Evolutionary conservation across 108 stramenopile genomes (phyloP).

Genomic region (Pseudonitzschia multiseries): DNA sequence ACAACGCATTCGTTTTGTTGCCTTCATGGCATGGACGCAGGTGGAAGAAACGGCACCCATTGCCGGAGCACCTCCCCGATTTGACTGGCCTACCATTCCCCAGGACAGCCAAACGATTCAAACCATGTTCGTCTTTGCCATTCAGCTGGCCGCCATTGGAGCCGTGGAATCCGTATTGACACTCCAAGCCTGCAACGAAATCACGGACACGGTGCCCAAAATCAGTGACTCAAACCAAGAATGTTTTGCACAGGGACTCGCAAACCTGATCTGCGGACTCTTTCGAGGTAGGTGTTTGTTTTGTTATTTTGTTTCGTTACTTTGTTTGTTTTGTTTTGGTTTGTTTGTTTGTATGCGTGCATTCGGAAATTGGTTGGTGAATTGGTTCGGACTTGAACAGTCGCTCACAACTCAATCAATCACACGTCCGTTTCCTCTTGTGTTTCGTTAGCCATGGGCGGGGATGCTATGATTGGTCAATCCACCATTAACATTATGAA

Average conservation of each 20-base stretch:
- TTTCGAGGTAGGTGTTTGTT: constrained; percentile 21
- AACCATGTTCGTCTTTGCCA: constrained; percentile 39
- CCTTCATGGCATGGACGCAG: too few species aligned
- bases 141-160: constrained; percentile 51
- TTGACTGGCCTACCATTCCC: constrained; percentile 46
- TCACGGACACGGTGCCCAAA: constrained; percentile 52
- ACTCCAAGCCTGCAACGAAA: constrained; percentile 56
- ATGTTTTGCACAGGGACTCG: constrained; percentile 57
- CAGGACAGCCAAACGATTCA: constrained; percentile 32
- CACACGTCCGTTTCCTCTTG: background rate
- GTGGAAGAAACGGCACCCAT: constrained; percentile 49
- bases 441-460: constrained; percentile 45
- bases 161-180: constrained; percentile 58
- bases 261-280: constrained; percentile 46
- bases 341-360: background rate
- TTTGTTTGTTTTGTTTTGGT: too few species aligned
- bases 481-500: constrained; percentile 65
- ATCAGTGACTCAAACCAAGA: constrained; percentile 53
- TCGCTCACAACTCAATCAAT: background rate
- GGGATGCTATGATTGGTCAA: constrained; percentile 68
- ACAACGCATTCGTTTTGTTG: too few species aligned
- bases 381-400: background rate
- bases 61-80: constrained; percentile 35
- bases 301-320: too few species aligned
- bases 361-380: background rate